Base-by-base conservation (phyloP, 1,284 basidiomycete species). In the Ceratobasidium papillatum region DNA sequence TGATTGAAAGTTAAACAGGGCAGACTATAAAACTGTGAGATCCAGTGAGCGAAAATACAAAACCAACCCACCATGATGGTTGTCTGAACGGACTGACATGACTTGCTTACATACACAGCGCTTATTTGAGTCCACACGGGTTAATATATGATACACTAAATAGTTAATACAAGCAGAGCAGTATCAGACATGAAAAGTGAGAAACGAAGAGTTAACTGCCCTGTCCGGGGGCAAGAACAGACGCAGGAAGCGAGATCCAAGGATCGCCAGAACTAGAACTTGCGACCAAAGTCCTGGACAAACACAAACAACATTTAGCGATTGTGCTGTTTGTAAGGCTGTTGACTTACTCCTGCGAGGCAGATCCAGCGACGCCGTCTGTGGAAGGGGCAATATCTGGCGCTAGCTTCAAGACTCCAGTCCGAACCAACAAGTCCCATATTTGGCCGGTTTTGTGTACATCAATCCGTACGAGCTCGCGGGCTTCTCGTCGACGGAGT, bases 1-100 rank as follows among this genome's bases (percentile, higher is more conserved):
- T 0, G 95, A 96, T 83, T 97, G 93, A 81, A 99, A 99, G 85
- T 98, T 97, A 90, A 99, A 98, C 45, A 99, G 87, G 7, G 98
- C 97, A 58, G 96, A 97, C 96, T 98, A 79, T 17, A 71, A 58
- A 14, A 9, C 22, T 27, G 22, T 63, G 25, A 66, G 64, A 52
- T 51, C 7, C 14, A 32, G 43, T 25, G 12, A 3, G 30, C 30
- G 52, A 1, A 11, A 38, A n/a, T 36, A 36, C 7, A 17, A 14
- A 5, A 25, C 1, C n/a, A n/a, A 56, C 65, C 43, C 14, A 58
- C 65, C 65, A 69, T 69, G 49, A 38, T 56, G 52, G 52, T 43
- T 66, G 64, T 43, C 19, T n/a, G 36, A 32, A 27, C 9, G 19
- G 19, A 22, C 25, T 14, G 41, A 30, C 25, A 54, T 11, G 65